Conservation (phyloP, 768 basidiomycete species). For the Boletus rufocinnamomeus region DNA sequence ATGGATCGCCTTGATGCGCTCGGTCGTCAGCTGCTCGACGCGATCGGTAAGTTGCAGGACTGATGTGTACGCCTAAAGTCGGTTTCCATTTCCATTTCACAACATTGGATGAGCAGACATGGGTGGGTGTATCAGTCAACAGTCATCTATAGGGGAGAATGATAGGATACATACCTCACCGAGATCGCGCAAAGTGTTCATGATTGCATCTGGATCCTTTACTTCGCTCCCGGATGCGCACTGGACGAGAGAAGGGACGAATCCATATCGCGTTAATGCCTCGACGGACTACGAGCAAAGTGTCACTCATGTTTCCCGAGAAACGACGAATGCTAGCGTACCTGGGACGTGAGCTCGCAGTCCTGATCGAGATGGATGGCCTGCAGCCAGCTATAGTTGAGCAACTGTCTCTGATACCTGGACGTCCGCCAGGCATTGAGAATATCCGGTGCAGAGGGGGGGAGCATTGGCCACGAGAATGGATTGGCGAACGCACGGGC, state of each 20-base stretch:
- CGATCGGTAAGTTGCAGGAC: slow-evolving; percentile 26
- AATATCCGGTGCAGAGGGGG: slow-evolving; percentile 28
- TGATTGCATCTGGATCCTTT: slow-evolving; percentile 26
- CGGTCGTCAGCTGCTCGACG: slow-evolving; percentile 31
- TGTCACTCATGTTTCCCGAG: not conserved
- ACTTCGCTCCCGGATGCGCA: slow-evolving; percentile 28
- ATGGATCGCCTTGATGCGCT: slow-evolving; percentile 32
- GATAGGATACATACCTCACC: slow-evolving; percentile 24
- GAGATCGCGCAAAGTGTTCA: slow-evolving; percentile 24
- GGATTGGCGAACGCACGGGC: slow-evolving; percentile 36
- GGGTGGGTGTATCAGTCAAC: not conserved
- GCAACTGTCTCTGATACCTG: slow-evolving; percentile 27
- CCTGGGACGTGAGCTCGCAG: slow-evolving; percentile 25
- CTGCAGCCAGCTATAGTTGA: slow-evolving; percentile 35
- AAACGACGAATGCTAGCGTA: not conserved
- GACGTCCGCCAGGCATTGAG: slow-evolving; percentile 29
- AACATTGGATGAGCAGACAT: not conserved
- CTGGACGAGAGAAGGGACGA: slow-evolving; percentile 24
- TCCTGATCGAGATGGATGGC: slow-evolving; percentile 32
- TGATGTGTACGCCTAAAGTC: slow-evolving; percentile 27
- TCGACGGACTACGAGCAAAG: slow-evolving; percentile 27
- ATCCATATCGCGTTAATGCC: slow-evolving; percentile 29
- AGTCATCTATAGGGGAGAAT: too few relatives aligned
- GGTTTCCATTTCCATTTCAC: not conserved
- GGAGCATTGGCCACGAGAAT: slow-evolving; percentile 37